Base-by-base conservation (phyloP, 116 monocot species). In the Papilionanthe hybrid region DNA sequence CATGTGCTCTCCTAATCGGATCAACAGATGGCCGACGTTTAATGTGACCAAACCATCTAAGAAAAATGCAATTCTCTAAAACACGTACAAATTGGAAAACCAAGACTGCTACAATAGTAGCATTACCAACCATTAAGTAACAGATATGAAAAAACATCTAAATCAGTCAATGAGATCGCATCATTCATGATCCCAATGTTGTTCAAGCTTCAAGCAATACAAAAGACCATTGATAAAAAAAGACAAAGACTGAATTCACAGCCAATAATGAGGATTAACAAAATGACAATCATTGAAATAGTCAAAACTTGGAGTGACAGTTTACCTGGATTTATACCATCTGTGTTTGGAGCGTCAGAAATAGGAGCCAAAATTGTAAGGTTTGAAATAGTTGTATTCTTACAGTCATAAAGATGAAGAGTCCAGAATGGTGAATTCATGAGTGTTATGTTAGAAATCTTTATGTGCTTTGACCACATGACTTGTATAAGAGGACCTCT, bases 271-370 rank as follows among this genome's bases (percentile, higher is more conserved):
- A 65, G 65, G 19, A 58, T 58, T 58, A 27, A 65, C 27, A 11
- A 65, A 41, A 69, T 32, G 27, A 69, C 15, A 37, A 69, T 15
- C 13, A 69, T 30, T 69, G 69, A 69, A 69, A 17, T 37, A 32
- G 17, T 69, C 69, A 69, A 37, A 69, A 0, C 4, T 32, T n/a
- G 37, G 78, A 23, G 50, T 41, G 22, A 23, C 69, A 29, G 7
- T 60, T 84, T 78, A 98, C 98, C 98, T 84, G 94, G 98, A 86
- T 98, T 90, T 85, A 94, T 94, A 37, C 98, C 98, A 87, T 94
- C 98, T 7, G 94, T 98, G 82, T 98, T 98, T 72, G 98, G 94
- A 85, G 98, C 97, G 78, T 82, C 86, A 56, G 42, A 72, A 72
- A 92, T 75, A 55, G 94, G 97, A 53, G 94, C 91, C 77, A 94